A percentile compares a stretch with the other conserved stretches of the same genome.
Evolutionary conservation across 306 rosid species (phyloP).

Genomic region (Vicia villosa): DNA sequence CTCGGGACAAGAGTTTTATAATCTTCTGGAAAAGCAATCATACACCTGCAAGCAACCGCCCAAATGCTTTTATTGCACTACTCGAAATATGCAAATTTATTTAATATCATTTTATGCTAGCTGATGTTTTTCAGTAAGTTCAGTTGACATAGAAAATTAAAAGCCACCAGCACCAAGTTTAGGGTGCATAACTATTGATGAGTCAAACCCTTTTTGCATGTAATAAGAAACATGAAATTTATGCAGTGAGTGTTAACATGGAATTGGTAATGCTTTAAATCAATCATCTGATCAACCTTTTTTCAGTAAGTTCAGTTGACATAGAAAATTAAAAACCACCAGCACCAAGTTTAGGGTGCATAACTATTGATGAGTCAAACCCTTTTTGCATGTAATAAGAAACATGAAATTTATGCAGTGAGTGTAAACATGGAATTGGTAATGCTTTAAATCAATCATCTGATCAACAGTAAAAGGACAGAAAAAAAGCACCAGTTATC

Average conservation of each 20-base stretch:
- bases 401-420: slow-evolving; percentile 6
- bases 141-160: slow-evolving; percentile 10
- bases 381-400: slow-evolving; percentile 23
- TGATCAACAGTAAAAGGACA: slow-evolving; percentile 13
- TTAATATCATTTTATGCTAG: slow-evolving; percentile 29
- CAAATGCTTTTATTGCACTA: slow-evolving; percentile 24
- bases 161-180: slow-evolving; percentile 25
- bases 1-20: slow-evolving; percentile 83
- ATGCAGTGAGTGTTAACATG: neutral
- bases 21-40: slow-evolving; percentile 88
- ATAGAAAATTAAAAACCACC: slow-evolving; percentile 17
- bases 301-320: slow-evolving; percentile 3
- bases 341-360: slow-evolving; percentile 21
- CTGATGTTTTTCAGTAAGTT: slow-evolving; percentile 8
- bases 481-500: slow-evolving; percentile 32
- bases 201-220: slow-evolving; percentile 22
- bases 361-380: slow-evolving; percentile 5
- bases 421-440: neutral
- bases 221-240: slow-evolving; percentile 25
- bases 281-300: slow-evolving; percentile 8
- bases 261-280: slow-evolving; percentile 6
- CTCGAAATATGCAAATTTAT: slow-evolving; percentile 3
- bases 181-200: neutral
- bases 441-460: slow-evolving; percentile 20
- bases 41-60: slow-evolving; percentile 68